Evolutionary conservation across 495 filamentous ascomycete genomes (phyloP).

Genomic region (Penicillium coffeae): DNA sequence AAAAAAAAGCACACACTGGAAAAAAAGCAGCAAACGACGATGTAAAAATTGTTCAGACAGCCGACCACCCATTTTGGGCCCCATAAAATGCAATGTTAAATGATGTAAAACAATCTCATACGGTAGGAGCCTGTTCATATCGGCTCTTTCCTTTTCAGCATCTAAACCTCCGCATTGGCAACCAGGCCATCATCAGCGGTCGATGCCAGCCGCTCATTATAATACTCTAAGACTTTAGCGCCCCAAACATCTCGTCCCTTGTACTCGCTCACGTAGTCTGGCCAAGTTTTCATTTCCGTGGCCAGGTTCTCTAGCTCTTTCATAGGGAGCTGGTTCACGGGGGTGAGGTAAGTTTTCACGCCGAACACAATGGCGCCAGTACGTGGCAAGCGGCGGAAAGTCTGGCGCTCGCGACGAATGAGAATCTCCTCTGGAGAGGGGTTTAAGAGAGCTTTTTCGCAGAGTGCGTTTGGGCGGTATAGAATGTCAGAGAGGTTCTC

Average conservation of each 20-base stretch:
- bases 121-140: background rate
- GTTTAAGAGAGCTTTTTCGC: slow-evolving; percentile 26
- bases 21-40: background rate
- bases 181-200: slow-evolving; percentile 8
- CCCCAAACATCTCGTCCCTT: slow-evolving; percentile 53
- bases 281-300: slow-evolving; percentile 50
- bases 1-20: background rate
- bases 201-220: slow-evolving; percentile 22
- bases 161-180: background rate
- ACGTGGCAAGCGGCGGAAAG: slow-evolving; percentile 48
- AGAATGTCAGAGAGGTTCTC: slow-evolving; percentile 41
- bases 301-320: slow-evolving; percentile 42
- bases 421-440: slow-evolving; percentile 40
- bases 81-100: slow-evolving; percentile 8
- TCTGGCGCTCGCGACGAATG: slow-evolving; percentile 53
- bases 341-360: slow-evolving; percentile 50
- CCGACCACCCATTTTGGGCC: slow-evolving; percentile 32
- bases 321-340: slow-evolving; percentile 44
- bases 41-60: slow-evolving; percentile 26
- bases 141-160: too few relatives aligned
- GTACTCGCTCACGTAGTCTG: slow-evolving; percentile 48
- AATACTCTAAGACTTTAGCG: slow-evolving; percentile 41
- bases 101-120: slow-evolving; percentile 1
- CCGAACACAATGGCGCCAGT: slow-evolving; percentile 50
- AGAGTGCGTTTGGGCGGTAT: slow-evolving; percentile 33